Base-by-base conservation (phyloP, 805 yeast species). In the Ogataea trehalophila region DNA sequence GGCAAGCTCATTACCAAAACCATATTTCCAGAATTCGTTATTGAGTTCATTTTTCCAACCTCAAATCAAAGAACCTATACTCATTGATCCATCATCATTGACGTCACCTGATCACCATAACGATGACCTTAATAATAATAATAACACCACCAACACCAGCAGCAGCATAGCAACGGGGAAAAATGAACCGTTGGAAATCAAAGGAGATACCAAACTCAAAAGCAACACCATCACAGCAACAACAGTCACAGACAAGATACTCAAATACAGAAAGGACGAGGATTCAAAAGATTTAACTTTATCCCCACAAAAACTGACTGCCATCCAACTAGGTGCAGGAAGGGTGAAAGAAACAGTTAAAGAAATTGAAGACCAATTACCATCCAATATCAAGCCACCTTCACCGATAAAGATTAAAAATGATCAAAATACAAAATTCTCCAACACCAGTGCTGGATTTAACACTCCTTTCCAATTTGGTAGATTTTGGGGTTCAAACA, bases 321-420 rank as follows among this genome's bases (percentile, higher is more conserved):
- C 58, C 4, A 49, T 58, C 11, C 42, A 52, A 36, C 42, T 60
- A 13, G 61, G 60, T 14, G 34, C 49, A 14, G 64, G 64, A 8
- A 49, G 64, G 29, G 64, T 60, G 15, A 60, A 59, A 39, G 52
- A 54, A 29, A 56, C 62, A 2, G 64, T 59, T 15, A 57, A 56
- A 29, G 62, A 56, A 33, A 59, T 60, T 22, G 62, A 58, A 33
- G 46, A 48, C 33, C 59, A 53, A 33, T 41, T 52, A 8, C 57
- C 55, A 2, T 29, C 48, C 11, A 37, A 47, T 29, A 16, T 33
- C 5, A 40, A 44, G 26, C 52, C 52, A 9, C 58, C 58, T 17
- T 35, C 53, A 2, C 55, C 60, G n/a, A 6, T 8, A 17, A 49
- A 43, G 29, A 37, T 29, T n/a, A 26, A 9, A 4, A 26, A 5